phyloP scores from a whole-genome alignment of 2,329 filamentous ascomycete species.

The Penicillium sp. region DNA sequence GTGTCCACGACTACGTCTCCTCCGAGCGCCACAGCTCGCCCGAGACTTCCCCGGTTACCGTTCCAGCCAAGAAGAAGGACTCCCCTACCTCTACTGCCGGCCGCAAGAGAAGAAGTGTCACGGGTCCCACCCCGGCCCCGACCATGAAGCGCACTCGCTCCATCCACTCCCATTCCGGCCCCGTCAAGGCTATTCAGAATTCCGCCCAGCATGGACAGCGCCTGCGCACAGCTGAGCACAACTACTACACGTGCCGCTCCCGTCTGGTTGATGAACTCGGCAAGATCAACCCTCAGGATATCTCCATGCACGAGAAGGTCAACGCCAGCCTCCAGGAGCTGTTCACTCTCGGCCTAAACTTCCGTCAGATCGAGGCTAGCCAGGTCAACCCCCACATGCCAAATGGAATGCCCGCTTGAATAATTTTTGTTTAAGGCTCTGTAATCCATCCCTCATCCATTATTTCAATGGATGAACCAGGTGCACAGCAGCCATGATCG shows the following conservation, averaged over 20 bases:
- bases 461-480: background rate
- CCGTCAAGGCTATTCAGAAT: constrained; percentile 35
- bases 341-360: constrained; percentile 44
- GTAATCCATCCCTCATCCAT: background rate
- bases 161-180: constrained; percentile 36
- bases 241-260: constrained; percentile 43
- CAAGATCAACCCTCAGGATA: constrained; percentile 42
- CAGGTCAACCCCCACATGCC: constrained; percentile 38
- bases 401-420: constrained; percentile 37
- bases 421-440: constrained; percentile 1
- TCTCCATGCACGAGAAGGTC: constrained; percentile 44
- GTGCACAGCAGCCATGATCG: background rate
- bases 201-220: constrained; percentile 39
- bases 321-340: constrained; percentile 47
- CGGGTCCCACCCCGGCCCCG: constrained; percentile 36
- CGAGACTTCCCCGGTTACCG: constrained; percentile 34
- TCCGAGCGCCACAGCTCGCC: constrained; percentile 45
- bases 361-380: constrained; percentile 44
- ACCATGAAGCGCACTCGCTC: constrained; percentile 46
- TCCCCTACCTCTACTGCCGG: constrained; percentile 21
- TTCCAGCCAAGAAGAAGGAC: constrained; percentile 42
- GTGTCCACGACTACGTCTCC: constrained; percentile 69
- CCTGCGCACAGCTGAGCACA: constrained; percentile 43
- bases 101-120: constrained; percentile 41
- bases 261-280: constrained; percentile 41